Evolutionary conservation across 176 grass and related monocot genomes (phyloP).

Genomic region (Cenchrus fungigraminus): DNA sequence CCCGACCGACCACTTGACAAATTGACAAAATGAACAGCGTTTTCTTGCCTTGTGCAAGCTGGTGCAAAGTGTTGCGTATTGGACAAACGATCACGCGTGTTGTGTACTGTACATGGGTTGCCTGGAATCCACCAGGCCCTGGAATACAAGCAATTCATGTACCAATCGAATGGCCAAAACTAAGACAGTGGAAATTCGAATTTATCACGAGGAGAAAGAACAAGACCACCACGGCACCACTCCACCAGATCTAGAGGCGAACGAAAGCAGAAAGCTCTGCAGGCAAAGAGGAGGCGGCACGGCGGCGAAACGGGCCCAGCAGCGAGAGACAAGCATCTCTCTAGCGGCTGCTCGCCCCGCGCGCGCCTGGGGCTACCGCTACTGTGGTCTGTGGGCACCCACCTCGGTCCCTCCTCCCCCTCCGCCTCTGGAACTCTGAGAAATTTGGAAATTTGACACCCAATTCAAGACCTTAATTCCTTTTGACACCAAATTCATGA

Average conservation of each 20-base stretch:
- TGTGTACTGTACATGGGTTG: not conserved
- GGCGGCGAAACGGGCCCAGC: too few relatives aligned
- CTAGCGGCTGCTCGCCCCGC: not conserved
- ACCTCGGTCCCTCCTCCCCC: not conserved
- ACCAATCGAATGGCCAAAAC: too few relatives aligned
- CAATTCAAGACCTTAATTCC: too few relatives aligned
- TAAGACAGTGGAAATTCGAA: too few relatives aligned
- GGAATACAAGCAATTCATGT: too few relatives aligned
- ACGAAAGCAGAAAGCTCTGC: too few relatives aligned
- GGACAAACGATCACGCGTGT: not conserved
- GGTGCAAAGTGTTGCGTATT: not conserved
- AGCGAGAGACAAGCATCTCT: conserved; percentile 36
- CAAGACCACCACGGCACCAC: too few relatives aligned
- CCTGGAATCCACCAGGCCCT: not conserved
- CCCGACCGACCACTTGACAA: not conserved
- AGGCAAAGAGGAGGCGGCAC: not conserved
- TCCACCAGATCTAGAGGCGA: too few relatives aligned
- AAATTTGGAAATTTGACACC: too few relatives aligned
- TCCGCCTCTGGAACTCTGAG: too few relatives aligned
- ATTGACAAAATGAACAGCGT: not conserved
- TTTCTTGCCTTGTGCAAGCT: not conserved
- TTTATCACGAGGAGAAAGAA: too few relatives aligned
- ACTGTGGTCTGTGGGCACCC: not conserved
- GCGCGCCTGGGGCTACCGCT: not conserved
- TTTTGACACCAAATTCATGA: too few relatives aligned